Evolutionary conservation across 345 rosid genomes (phyloP), one percentile per base, ranked within the genome.

Genomic region (Eucalyptus coolabah): DNA sequence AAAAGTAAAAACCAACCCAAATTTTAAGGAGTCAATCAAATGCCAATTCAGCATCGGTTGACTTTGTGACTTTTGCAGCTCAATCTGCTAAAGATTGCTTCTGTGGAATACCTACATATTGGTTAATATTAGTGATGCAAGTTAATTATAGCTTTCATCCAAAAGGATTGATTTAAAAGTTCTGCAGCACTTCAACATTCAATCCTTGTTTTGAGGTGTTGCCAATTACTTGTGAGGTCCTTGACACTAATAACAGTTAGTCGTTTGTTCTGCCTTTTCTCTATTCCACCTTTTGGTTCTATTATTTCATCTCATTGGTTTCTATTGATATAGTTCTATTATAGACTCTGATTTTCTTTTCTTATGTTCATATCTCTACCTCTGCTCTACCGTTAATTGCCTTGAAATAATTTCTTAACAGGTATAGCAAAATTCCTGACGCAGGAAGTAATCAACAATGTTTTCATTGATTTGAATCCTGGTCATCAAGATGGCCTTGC

Each of bases 371-470:
- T 77, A 40, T 40, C 47, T 77, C 47, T 40, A 77, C 85, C 47
- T 40, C 85, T 77, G 85, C 85, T 77, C 85, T 40, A 40, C 47
- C 13, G 47, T 44, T 86, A 47, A 86, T 86, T 15, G 23, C 89
- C 60, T 59, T 34, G 88, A 59, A 42, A 34, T 86, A 32, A 30
- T 81, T 80, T 88, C 26, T 32, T 14, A 40, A 81, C 96, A 97
- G 99, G 98, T 91, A 92, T 95, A 87, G 95, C 96, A 59, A 92
- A 93, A 90, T 94, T 93, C 93, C 94, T 97, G 91, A 96, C 94
- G 63, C 94, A 95, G 85, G 96, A 95, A 59, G 91, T 96, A 87
- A 91, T 94, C 87, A 89, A 89, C 86, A 93, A 94, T 93, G 94
- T 96, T 72, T 88, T 92, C 91, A 88, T 80, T 60, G 99, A 97